These are phyloP conservation scores for Tulasnella sp. DNA, from an alignment of 768 basidiomycete species.

Conservation along the genomic window DNA sequence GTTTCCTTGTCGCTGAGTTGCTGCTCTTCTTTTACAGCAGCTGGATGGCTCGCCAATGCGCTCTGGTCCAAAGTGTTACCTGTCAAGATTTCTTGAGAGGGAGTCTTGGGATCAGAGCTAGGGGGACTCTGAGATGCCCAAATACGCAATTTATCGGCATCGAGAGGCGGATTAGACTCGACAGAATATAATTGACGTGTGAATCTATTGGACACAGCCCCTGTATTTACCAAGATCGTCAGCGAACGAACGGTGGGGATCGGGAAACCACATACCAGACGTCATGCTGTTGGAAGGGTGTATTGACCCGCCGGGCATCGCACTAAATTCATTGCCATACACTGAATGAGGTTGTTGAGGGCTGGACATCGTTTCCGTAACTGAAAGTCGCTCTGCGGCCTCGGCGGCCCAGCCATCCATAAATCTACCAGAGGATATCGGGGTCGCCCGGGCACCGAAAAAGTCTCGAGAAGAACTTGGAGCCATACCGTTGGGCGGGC, in stretches of 20 bases:
- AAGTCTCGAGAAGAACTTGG: not conserved
- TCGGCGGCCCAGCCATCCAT: not conserved
- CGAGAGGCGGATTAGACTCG: not conserved
- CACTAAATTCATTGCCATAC: slow-evolving; percentile 5
- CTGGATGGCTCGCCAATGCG: slow-evolving; percentile 42
- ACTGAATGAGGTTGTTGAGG: not conserved
- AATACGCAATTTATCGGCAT: too few relatives aligned
- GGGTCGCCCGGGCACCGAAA: too few relatives aligned
- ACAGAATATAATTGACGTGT: not conserved
- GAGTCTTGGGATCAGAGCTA: not conserved
- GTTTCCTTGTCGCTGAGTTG: slow-evolving; percentile 65
- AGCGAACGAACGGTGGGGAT: not conserved
- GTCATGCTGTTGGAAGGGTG: not conserved
- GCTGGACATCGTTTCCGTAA: not conserved
- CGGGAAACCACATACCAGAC: not conserved
- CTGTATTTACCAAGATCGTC: not conserved
- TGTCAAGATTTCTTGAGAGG: slow-evolving; percentile 40
- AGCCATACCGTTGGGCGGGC: not conserved
- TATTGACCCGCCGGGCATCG: not conserved
- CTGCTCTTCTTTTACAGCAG: slow-evolving; percentile 75
- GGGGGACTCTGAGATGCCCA: not conserved
- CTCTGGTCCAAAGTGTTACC: slow-evolving; percentile 20
- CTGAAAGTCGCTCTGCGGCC: not conserved
- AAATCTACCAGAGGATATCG: not conserved
- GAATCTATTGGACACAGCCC: not conserved